phyloP scores from a whole-genome alignment of 257 asterid genomes.

The Eustoma russellianum region DNA sequence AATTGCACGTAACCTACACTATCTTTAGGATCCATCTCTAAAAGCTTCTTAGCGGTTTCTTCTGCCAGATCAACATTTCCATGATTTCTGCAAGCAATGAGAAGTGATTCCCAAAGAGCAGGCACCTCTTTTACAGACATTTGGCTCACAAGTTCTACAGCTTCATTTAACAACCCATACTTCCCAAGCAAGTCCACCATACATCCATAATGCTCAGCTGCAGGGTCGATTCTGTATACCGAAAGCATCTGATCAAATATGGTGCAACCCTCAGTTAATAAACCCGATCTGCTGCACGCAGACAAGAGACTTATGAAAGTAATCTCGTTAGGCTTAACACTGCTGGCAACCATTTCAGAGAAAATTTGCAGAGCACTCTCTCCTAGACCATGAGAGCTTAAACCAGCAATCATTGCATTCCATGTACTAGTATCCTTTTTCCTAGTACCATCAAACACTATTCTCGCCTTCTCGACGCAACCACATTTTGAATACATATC shows the following conservation, averaged over 20 bases:
- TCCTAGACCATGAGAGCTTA: constrained; percentile 31
- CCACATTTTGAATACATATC: constrained; percentile 42
- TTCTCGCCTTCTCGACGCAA: constrained; percentile 14
- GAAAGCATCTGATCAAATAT: constrained; percentile 22
- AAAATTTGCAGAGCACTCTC: constrained; percentile 21
- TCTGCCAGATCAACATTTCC: constrained; percentile 25
- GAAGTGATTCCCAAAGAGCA: constrained; percentile 28
- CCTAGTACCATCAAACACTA: constrained; percentile 16
- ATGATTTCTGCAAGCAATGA: constrained; percentile 29
- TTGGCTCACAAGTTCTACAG: constrained; percentile 23
- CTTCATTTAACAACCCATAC: constrained; percentile 28
- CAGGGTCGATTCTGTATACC: constrained; percentile 24
- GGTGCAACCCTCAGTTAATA: constrained; percentile 20
- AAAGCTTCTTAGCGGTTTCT: constrained; percentile 19
- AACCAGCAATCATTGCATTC: constrained; percentile 35
- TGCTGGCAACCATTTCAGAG: constrained; percentile 17
- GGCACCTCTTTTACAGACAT: constrained; percentile 19
- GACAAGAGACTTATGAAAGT: constrained; percentile 29
- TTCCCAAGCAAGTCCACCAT: constrained; percentile 36
- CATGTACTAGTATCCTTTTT: constrained; percentile 30
- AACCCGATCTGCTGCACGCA: constrained; percentile 33
- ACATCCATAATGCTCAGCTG: constrained; percentile 31
- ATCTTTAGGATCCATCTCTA: constrained; percentile 24
- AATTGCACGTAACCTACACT: constrained; percentile 27
- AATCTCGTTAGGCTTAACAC: constrained; percentile 25